These are phyloP conservation scores for Cyclotella baltica DNA, from an alignment of 108 stramenopile genomes.

Conservation along the genomic window DNA sequence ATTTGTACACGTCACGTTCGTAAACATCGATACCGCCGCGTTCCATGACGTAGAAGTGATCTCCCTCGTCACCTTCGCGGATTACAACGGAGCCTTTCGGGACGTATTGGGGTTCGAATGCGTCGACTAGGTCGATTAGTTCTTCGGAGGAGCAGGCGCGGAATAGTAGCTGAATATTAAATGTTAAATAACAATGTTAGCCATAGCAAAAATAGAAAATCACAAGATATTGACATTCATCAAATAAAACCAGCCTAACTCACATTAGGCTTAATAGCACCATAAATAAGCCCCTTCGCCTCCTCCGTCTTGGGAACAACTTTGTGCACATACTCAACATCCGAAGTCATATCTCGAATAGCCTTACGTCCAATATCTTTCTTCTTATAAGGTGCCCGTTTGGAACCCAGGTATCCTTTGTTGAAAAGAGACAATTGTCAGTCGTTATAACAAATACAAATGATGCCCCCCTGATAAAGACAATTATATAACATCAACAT, in stretches of 20 bases:
- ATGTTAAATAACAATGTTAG: not conserved
- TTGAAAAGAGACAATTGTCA: not conserved
- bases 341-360: conserved; percentile 25
- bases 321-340: conserved; percentile 34
- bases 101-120: conserved; percentile 50
- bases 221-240: too few species aligned
- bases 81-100: conserved; percentile 51
- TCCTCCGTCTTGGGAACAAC: conserved; percentile 62
- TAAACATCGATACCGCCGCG: conserved; percentile 61
- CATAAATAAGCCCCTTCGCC: conserved; percentile 61
- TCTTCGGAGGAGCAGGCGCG: conserved; percentile 57
- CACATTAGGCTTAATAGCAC: conserved; percentile 73
- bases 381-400: conserved; percentile 23
- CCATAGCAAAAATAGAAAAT: conserved; percentile 61
- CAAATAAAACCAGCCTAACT: too few species aligned
- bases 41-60: conserved; percentile 73
- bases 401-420: not conserved
- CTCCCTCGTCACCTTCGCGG: conserved; percentile 70
- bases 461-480: not conserved
- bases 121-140: conserved; percentile 58
- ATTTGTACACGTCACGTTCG: conserved; percentile 42
- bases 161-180: conserved; percentile 50
- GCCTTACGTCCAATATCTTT: conserved; percentile 44
- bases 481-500: not conserved
- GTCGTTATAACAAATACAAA: not conserved